A percentile compares a stretch with the other conserved stretches of the same genome.
phyloP scores from a whole-genome alignment of 805 yeast species.

The Lipomyces yamadae region DNA sequence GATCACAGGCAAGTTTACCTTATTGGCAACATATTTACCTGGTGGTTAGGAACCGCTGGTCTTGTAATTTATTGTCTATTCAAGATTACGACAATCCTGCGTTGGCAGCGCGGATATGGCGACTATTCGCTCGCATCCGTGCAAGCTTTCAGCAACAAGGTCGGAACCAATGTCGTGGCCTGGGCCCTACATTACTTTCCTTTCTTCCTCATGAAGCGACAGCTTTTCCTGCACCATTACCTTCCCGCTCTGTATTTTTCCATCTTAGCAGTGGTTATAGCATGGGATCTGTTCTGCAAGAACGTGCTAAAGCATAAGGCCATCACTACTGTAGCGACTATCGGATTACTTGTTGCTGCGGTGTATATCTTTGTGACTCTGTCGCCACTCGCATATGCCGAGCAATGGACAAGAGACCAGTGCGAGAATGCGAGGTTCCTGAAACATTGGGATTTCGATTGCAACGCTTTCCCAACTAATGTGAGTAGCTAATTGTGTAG shows the following conservation, averaged over 20 bases:
- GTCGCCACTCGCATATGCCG: constrained; percentile 77
- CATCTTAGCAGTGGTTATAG: constrained; percentile 72
- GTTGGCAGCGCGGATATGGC: constrained; percentile 50
- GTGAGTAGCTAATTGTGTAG: background rate
- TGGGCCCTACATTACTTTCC: constrained; percentile 92
- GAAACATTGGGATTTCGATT: constrained; percentile 85
- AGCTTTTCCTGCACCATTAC: constrained; percentile 91
- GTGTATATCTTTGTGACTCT: constrained; percentile 62
- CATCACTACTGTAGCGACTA: constrained; percentile 54
- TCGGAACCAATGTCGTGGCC: constrained; percentile 59
- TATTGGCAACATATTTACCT: constrained; percentile 66
- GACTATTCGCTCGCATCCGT: constrained; percentile 43
- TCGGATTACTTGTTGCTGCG: constrained; percentile 55
- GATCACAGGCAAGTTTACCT: constrained; percentile 56
- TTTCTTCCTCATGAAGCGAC: constrained; percentile 89
- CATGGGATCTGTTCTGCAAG: constrained; percentile 46
- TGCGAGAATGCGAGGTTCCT: constrained; percentile 68
- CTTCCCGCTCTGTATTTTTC: constrained; percentile 92
- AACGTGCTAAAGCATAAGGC: constrained; percentile 48
- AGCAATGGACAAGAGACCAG: constrained; percentile 72
- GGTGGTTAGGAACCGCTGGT: constrained; percentile 53
- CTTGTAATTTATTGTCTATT: constrained; percentile 41
- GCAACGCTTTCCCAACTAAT: constrained; percentile 57
- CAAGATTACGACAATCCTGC: constrained; percentile 43
- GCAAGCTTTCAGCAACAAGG: constrained; percentile 45